A percentile compares a stretch with the other conserved stretches of the same genome.
These are phyloP conservation scores for Ogataea ramenticola DNA, from an alignment of 805 yeast species.

Conservation along the genomic window DNA sequence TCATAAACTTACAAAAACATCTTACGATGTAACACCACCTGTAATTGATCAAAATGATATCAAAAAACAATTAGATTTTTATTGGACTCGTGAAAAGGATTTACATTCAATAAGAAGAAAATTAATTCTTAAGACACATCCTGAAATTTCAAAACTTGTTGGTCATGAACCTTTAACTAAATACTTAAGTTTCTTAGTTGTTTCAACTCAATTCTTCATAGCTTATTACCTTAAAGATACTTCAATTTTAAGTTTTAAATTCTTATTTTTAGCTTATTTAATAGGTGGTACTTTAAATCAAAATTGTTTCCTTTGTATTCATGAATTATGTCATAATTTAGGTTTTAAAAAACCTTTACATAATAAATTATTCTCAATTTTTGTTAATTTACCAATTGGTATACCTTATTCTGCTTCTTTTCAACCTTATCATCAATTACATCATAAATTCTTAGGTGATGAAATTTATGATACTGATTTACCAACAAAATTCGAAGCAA, in stretches of 20 bases:
- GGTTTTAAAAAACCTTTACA: slow-evolving; percentile 73
- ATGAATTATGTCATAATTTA: slow-evolving; percentile 79
- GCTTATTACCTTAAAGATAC: slow-evolving; percentile 60
- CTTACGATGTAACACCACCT: slow-evolving; percentile 17
- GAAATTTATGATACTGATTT: slow-evolving; percentile 77
- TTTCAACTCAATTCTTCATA: slow-evolving; percentile 52
- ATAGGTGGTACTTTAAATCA: slow-evolving; percentile 86
- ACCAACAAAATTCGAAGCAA: slow-evolving; percentile 75
- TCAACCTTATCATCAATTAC: slow-evolving; percentile 86
- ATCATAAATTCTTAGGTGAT: slow-evolving; percentile 87
- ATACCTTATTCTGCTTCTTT: slow-evolving; percentile 84
- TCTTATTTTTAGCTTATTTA: slow-evolving; percentile 59
- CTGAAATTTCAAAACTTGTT: slow-evolving; percentile 69
- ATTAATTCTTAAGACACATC: slow-evolving; percentile 65
- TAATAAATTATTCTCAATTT: slow-evolving; percentile 70
- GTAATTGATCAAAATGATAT: slow-evolving; percentile 27
- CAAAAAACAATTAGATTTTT: slow-evolving; percentile 42
- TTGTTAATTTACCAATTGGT: slow-evolving; percentile 81
- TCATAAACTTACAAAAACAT: slow-evolving; percentile 12
- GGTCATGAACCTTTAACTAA: slow-evolving; percentile 87
- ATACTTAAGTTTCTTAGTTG: slow-evolving; percentile 62
- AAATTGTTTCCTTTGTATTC: slow-evolving; percentile 79
- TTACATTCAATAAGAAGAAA: slow-evolving; percentile 75
- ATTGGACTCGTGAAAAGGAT: slow-evolving; percentile 78
- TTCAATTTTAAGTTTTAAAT: slow-evolving; percentile 43